Conservation (phyloP, 208 protist genomes). For the Leptomonas seymouri region DNA sequence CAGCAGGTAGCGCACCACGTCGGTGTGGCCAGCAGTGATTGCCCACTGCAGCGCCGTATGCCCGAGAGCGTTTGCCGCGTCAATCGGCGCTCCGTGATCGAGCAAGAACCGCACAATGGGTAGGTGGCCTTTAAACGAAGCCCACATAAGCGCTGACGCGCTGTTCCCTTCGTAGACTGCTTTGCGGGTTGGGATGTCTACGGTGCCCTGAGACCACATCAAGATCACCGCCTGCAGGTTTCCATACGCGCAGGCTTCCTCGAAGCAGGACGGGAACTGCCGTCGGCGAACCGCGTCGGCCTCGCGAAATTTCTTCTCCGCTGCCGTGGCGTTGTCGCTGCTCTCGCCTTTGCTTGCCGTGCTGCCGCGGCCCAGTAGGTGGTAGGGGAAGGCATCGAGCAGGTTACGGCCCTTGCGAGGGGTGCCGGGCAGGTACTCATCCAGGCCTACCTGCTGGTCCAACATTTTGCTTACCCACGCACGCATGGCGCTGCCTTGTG, state of each 20-base stretch:
- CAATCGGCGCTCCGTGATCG: slow-evolving; percentile 55
- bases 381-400: slow-evolving; percentile 45
- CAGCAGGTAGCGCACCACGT: slow-evolving; percentile 64
- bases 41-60: slow-evolving; percentile 77
- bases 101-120: slow-evolving; percentile 71
- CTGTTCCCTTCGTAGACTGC: slow-evolving; percentile 56
- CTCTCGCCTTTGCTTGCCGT: slow-evolving; percentile 5
- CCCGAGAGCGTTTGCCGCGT: slow-evolving; percentile 46
- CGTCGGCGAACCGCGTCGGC: slow-evolving; percentile 40
- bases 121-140: slow-evolving; percentile 56
- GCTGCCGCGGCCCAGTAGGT: slow-evolving; percentile 30
- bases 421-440: slow-evolving; percentile 66
- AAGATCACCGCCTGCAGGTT: slow-evolving; percentile 55
- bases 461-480: slow-evolving; percentile 22
- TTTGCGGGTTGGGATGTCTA: slow-evolving; percentile 37
- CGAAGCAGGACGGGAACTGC: slow-evolving; percentile 46
- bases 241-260: slow-evolving; percentile 70
- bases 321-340: neutral
- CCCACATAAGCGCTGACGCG: slow-evolving; percentile 81
- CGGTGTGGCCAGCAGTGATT: slow-evolving; percentile 41
- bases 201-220: slow-evolving; percentile 57
- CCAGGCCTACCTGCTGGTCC: slow-evolving; percentile 49
- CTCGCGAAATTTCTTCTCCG: slow-evolving; percentile 20
- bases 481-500: slow-evolving; percentile 27
- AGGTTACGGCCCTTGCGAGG: slow-evolving; percentile 24